phyloP scores from a whole-genome alignment of 257 asterid species.

The Nicotiana undulata region DNA sequence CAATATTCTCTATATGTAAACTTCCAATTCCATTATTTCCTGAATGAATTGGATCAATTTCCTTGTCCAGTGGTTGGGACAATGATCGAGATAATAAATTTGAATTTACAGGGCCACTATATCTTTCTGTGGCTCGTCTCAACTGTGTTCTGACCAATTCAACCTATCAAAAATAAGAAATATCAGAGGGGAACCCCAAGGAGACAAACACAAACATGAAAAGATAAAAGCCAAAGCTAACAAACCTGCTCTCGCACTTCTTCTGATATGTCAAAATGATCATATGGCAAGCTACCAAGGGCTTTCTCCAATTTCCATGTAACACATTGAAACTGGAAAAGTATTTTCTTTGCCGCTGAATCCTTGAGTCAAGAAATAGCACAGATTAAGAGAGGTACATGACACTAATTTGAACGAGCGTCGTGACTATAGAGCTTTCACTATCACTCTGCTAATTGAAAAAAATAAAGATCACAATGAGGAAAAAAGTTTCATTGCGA shows the following conservation, averaged over 20 bases:
- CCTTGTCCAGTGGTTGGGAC: slow-evolving; percentile 64
- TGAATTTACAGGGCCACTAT: slow-evolving; percentile 63
- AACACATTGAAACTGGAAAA: slow-evolving; percentile 79
- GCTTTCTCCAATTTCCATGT: slow-evolving; percentile 87
- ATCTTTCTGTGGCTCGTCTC: slow-evolving; percentile 84
- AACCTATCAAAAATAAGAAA: slow-evolving; percentile 43
- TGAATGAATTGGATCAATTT: slow-evolving; percentile 47
- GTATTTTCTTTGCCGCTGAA: slow-evolving; percentile 46
- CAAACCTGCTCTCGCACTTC: slow-evolving; percentile 93
- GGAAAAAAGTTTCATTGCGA: neutral
- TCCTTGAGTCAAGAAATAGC: slow-evolving; percentile 42
- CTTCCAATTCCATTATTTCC: slow-evolving; percentile 37
- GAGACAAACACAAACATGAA: neutral
- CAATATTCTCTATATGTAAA: slow-evolving; percentile 38
- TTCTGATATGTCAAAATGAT: slow-evolving; percentile 73
- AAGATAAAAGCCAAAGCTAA: slow-evolving; percentile 6
- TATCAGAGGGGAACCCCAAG: slow-evolving; percentile 11
- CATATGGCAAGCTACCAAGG: slow-evolving; percentile 48
- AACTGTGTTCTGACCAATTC: slow-evolving; percentile 55
- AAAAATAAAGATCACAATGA: neutral
- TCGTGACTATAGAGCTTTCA: neutral
- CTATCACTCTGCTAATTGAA: neutral
- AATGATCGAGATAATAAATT: slow-evolving; percentile 45
- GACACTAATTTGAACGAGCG: neutral
- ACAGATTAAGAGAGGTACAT: slow-evolving; percentile 18